These are phyloP conservation scores for Gossypium sturtianum DNA, from an alignment of 345 rosid species.

Conservation along the genomic window DNA sequence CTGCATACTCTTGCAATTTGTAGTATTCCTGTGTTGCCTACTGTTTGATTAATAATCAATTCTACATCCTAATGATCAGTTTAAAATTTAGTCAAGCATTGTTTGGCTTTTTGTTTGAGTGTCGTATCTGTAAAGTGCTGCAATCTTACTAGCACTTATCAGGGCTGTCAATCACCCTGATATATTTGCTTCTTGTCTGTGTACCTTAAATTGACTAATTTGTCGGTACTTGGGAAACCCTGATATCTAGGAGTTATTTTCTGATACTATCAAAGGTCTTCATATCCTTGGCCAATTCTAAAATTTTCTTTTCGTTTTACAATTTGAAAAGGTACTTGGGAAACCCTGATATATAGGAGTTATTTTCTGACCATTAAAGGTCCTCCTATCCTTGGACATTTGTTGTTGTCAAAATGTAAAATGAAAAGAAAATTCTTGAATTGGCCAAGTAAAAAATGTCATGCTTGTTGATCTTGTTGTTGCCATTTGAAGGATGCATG, in stretches of 20 bases:
- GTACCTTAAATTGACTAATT: not conserved
- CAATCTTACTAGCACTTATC: not conserved
- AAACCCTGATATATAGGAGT: not conserved
- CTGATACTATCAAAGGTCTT: not conserved
- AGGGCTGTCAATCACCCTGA: not conserved
- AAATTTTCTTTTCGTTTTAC: not conserved
- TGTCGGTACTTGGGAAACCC: constrained; percentile 2
- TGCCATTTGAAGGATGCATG: not conserved
- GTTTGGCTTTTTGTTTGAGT: constrained; percentile 1
- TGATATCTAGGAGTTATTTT: not conserved
- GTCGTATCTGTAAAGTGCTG: not conserved
- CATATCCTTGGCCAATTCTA: not conserved
- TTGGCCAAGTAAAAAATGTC: not conserved
- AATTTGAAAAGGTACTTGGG: not conserved
- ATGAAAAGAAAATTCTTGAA: too few species aligned
- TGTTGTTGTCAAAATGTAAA: too few species aligned
- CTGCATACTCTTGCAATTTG: not conserved
- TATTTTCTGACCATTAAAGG: not conserved
- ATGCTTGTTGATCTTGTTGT: not conserved
- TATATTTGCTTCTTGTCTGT: not conserved
- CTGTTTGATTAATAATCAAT: not conserved
- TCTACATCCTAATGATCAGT: not conserved
- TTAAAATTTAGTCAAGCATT: not conserved
- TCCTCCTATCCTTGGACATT: not conserved
- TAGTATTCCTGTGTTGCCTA: not conserved